phyloP scores from a whole-genome alignment of 495 filamentous ascomycete species.

The Aspergillus wentii region DNA sequence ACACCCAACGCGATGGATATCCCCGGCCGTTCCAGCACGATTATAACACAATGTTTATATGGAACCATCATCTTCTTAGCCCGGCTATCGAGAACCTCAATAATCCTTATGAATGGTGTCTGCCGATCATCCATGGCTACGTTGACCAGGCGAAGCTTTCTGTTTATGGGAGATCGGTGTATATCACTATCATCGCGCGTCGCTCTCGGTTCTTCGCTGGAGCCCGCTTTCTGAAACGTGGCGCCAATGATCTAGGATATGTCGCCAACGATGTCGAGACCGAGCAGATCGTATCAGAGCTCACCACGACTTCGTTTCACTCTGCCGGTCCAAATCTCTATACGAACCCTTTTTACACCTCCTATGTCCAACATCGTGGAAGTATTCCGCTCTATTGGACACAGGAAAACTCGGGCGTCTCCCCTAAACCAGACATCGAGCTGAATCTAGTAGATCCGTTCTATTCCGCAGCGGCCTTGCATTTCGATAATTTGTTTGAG shows the following conservation, averaged over 20 bases:
- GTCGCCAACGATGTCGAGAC: slow-evolving; percentile 99
- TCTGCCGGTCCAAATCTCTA: slow-evolving; percentile 80
- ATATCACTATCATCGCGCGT: slow-evolving; percentile 90
- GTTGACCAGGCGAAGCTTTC: slow-evolving; percentile 85
- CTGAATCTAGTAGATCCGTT: slow-evolving; percentile 93
- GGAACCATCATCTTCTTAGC: slow-evolving; percentile 85
- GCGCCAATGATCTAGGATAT: slow-evolving; percentile 91
- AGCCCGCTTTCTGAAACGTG: slow-evolving; percentile 89
- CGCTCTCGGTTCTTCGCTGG: slow-evolving; percentile 92
- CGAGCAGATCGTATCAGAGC: slow-evolving; percentile 95
- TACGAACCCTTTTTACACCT: slow-evolving; percentile 87
- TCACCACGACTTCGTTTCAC: slow-evolving; percentile 91
- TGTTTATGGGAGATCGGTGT: slow-evolving; percentile 77
- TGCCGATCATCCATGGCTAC: slow-evolving; percentile 94
- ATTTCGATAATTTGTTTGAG: slow-evolving; percentile 95
- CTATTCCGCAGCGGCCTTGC: slow-evolving; percentile 89
- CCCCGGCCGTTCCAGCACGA: slow-evolving; percentile 55
- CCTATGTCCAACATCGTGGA: slow-evolving; percentile 93
- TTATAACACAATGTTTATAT: slow-evolving; percentile 94
- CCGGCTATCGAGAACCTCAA: slow-evolving; percentile 68
- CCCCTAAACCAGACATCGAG: slow-evolving; percentile 92
- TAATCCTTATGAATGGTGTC: slow-evolving; percentile 89
- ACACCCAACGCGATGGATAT: slow-evolving; percentile 58
- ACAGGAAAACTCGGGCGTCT: slow-evolving; percentile 92
- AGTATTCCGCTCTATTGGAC: slow-evolving; percentile 98